These are phyloP conservation scores for Wallacemonas sp. DNA, from an alignment of 208 protist genomes.

Conservation along the genomic window DNA sequence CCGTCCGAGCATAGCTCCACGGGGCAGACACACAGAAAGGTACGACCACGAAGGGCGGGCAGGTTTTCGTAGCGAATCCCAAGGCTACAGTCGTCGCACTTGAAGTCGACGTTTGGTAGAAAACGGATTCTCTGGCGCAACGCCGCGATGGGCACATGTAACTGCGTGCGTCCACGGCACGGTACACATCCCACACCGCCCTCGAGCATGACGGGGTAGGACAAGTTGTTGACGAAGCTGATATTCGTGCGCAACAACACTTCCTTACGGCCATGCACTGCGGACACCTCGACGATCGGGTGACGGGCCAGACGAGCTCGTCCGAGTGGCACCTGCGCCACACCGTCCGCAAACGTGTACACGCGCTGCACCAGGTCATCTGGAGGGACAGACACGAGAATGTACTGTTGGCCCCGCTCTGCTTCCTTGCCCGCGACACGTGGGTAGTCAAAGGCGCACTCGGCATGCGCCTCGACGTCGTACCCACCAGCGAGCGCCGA, in stretches of 20 bases:
- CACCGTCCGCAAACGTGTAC: conserved; percentile 4
- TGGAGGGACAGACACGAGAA: conserved; percentile 27
- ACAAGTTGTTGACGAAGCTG: conserved; percentile 48
- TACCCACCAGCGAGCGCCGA: conserved; percentile 4
- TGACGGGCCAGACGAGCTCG: conserved; percentile 19
- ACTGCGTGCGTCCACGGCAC: not conserved
- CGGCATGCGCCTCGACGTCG: conserved; percentile 12
- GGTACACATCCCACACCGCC: conserved; percentile 22
- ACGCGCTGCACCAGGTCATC: conserved; percentile 9
- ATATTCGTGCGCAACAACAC: conserved; percentile 47
- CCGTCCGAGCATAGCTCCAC: not conserved
- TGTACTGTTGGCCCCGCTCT: conserved; percentile 40
- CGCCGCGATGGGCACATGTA: conserved; percentile 25
- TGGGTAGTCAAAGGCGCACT: conserved; percentile 64
- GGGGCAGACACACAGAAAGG: conserved; percentile 46
- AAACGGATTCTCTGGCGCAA: conserved; percentile 28
- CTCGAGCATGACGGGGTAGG: conserved; percentile 27
- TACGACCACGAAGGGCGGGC: conserved; percentile 35
- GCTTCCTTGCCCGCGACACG: conserved; percentile 56
- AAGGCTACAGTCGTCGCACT: conserved; percentile 23
- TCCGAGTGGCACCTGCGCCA: conserved; percentile 12
- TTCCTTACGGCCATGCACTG: conserved; percentile 32
- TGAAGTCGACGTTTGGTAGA: conserved; percentile 13
- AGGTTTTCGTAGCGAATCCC: conserved; percentile 68
- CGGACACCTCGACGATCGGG: conserved; percentile 50